Conservation (phyloP, 2,329 filamentous ascomycete genomes). For the Penicillium sp. region DNA sequence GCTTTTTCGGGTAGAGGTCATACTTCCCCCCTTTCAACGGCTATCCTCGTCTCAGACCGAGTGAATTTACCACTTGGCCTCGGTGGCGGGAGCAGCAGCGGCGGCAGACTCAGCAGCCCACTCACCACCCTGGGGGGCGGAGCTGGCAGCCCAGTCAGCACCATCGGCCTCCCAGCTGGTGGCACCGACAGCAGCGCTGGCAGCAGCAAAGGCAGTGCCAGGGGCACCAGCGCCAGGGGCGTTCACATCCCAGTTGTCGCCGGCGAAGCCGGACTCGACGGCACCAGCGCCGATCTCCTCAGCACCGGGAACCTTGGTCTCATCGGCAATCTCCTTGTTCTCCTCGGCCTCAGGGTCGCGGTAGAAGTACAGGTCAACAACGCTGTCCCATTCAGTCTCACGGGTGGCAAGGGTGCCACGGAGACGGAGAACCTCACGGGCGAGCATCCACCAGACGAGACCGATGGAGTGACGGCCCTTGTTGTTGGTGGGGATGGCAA, state of each 20-base stretch:
- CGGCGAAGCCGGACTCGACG: constrained; percentile 72
- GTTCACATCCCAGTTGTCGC: constrained; percentile 77
- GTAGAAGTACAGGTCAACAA: constrained; percentile 99
- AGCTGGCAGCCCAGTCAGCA: constrained; percentile 52
- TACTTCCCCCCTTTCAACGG: constrained; percentile 27
- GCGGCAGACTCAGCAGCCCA: constrained; percentile 43
- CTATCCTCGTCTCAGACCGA: constrained; percentile 25
- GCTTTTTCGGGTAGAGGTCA: constrained; percentile 21
- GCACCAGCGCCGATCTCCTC: constrained; percentile 78
- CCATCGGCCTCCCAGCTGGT: constrained; percentile 59
- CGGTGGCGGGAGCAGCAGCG: constrained; percentile 17
- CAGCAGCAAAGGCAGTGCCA: constrained; percentile 62
- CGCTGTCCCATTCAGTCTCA: constrained; percentile 97
- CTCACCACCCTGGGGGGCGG: constrained; percentile 36
- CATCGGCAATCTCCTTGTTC: constrained; percentile 84
- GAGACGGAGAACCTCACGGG: constrained; percentile 98
- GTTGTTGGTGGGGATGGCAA: constrained; percentile 99
- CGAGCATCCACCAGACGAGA: constrained; percentile 98
- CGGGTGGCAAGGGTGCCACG: constrained; percentile 93
- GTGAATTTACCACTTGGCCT: constrained; percentile 41
- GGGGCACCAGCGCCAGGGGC: constrained; percentile 60
- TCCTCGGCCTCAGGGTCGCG: constrained; percentile 99
- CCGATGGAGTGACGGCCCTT: constrained; percentile 99
- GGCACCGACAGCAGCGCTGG: constrained; percentile 58
- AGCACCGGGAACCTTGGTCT: constrained; percentile 75